Evolutionary conservation across 805 yeast species (phyloP), one percentile per base, ranked within the genome.

Genomic region (Scheffersomyces coipomensis): DNA sequence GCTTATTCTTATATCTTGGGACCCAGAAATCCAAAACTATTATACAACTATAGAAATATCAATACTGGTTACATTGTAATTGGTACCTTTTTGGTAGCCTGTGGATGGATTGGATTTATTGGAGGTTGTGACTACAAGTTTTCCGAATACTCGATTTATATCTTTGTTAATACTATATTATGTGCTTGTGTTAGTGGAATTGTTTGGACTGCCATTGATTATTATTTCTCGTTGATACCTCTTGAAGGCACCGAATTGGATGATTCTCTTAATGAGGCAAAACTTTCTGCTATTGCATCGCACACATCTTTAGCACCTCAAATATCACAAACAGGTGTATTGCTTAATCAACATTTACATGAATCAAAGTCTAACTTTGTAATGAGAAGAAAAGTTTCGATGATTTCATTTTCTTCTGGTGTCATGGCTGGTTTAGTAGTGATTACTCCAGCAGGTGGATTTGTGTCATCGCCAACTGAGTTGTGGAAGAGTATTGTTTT

Each of bases 381-480:
- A 16, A 42, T 39, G 33, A 52, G 55, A 33, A 46, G 68, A 39
- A 64, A 65, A 31, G 22, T 66, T 2, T 69, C 75, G 0, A 52
- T 65, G 51, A 54, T 64, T 11, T 67, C 74, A 1, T 64, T 66
- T 40, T 57, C 62, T 18, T 64, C 71, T 2, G 75, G 75, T 1
- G 39, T 63, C 5, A 64, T 69, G 60, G 48, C 70, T 1, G 75
- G 74, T 0, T 53, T 69, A 35, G 75, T 68, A 11, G 71, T 64
- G 3, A 58, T 62, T 17, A 68, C 75, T 0, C 74, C 75, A 2
- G 71, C 60, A 4, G 75, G 75, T 10, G 75, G 75, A 0, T 69
- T 58, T 40, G 46, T 66, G 3, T 53, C 71, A 2, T 52, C 66
- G 5, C 51, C 58, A 2, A 49, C 53, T 3, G 66, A 62, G 17